A percentile compares a stretch with the other conserved stretches of the same genome.
Conservation (phyloP, 148 eudicot species). For the Arbutus unedo region DNA sequence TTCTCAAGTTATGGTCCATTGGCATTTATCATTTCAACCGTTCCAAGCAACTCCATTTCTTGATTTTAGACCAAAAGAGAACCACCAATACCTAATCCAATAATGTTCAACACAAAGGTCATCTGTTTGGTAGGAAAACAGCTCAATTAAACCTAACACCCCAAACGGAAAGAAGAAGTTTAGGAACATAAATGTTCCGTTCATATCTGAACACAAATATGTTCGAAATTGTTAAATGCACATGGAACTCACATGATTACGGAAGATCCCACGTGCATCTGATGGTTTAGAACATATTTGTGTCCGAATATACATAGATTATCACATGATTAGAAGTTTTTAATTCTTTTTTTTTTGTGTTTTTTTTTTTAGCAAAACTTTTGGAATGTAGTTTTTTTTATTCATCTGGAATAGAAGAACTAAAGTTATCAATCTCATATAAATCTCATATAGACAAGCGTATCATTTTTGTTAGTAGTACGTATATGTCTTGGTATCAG, state of each 20-base stretch:
- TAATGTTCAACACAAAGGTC: conserved; percentile 4
- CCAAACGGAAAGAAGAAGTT: background rate
- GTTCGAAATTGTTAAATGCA: too few relatives aligned
- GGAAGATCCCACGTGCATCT: too few relatives aligned
- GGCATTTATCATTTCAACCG: background rate
- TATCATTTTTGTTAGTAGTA: too few relatives aligned
- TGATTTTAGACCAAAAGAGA: background rate
- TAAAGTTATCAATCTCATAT: too few relatives aligned
- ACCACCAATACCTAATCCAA: conserved; percentile 6
- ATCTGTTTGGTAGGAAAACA: conserved; percentile 2
- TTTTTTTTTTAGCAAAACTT: background rate
- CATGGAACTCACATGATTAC: too few relatives aligned
- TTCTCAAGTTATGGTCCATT: background rate
- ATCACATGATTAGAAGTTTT: background rate
- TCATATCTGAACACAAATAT: too few relatives aligned
- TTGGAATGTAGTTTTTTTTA: background rate
- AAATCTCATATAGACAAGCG: too few relatives aligned
- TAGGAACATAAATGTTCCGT: too few relatives aligned
- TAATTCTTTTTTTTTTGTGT: background rate
- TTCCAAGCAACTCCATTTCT: background rate
- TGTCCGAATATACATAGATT: too few relatives aligned
- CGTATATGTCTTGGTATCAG: too few relatives aligned
- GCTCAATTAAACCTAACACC: conserved; percentile 1
- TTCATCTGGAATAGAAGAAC: background rate
- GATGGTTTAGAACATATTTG: too few relatives aligned